Evolutionary conservation across 345 rosid genomes (phyloP), one percentile per base, ranked within the genome.

Genomic region (Citrus reticulata): DNA sequence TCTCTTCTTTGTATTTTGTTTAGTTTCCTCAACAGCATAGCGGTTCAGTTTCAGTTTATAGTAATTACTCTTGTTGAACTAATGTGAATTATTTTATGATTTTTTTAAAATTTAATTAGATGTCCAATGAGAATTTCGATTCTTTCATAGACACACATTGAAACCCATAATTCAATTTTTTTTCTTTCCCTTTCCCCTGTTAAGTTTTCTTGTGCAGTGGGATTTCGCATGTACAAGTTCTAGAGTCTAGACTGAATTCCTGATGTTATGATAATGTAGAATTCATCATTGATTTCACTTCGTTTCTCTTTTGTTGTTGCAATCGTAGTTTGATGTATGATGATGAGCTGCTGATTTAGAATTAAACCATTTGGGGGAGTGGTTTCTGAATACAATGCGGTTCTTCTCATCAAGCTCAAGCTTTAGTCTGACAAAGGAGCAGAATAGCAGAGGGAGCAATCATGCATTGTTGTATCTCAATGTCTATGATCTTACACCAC

Each of bases 401-500:
- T 86, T 95, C 81, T 91, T 93, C 83, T 88, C 92, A 25, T 84
- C 86, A 67, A 87, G 88, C 84, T 82, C 91, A 55, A 85, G 85
- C 78, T 85, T 92, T 11, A 86, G 87, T 78, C 85, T 67, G 75
- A 83, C 82, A 2, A 89, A 77, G 86, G 91, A 84, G 78, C 89
- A 87, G 69, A 81, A 77, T 66, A 73, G 70, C 37, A 83, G 75
- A 27, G 90, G 85, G 73, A 66, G 84, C 68, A 79, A 57, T 76
- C 76, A 80, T 20, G 73, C 87, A 4, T 82, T 84, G 29, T 79
- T 95, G 59, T 92, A 88, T 87, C 96, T 95, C 63, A 96, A 96
- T 75, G 93, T 96, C 35, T 96, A 96, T 83, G 99, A 96, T 83
- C 97, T 96, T 76, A 90, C 97, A n/a, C 94, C 98, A 62, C 84